Percentiles rank a stretch among this genome's conserved stretches.
phyloP scores from a whole-genome alignment of 106 monocot genomes.

The Dioscorea dumetorum region DNA sequence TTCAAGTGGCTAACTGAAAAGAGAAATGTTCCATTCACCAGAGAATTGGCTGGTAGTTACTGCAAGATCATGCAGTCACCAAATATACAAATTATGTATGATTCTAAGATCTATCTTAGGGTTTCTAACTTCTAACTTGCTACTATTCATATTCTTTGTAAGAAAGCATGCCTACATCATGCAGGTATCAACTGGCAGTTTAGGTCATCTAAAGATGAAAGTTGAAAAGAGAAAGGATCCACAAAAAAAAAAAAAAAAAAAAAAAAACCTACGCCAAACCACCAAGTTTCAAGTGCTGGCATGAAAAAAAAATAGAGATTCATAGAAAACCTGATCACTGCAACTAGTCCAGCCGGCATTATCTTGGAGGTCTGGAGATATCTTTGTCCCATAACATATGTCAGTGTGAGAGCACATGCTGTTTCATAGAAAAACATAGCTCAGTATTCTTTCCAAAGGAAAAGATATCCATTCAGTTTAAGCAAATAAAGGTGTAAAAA shows the following conservation, averaged over 20 bases:
- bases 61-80: too few relatives aligned
- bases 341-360: conserved; percentile 86
- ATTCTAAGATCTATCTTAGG: too few relatives aligned
- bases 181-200: neutral
- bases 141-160: too few relatives aligned
- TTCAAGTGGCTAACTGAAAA: too few relatives aligned
- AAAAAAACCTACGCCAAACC: neutral
- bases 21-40: too few relatives aligned
- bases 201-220: neutral
- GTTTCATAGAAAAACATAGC: conserved; percentile 11
- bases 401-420: conserved; percentile 66
- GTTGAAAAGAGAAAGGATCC: neutral
- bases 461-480: neutral
- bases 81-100: too few relatives aligned
- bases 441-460: neutral
- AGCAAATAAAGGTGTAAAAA: neutral
- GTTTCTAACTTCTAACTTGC: too few relatives aligned
- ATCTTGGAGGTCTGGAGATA: conserved; percentile 75
- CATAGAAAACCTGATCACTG: conserved; percentile 56
- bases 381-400: conserved; percentile 80
- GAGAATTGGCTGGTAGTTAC: too few relatives aligned
- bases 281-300: neutral
- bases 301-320: neutral
- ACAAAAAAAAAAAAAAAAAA: too few relatives aligned
- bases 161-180: too few relatives aligned